Evolutionary conservation across 2,329 filamentous ascomycete species (phyloP), one percentile per base, ranked within the genome.

Genomic region (Hypomyces rosellus): DNA sequence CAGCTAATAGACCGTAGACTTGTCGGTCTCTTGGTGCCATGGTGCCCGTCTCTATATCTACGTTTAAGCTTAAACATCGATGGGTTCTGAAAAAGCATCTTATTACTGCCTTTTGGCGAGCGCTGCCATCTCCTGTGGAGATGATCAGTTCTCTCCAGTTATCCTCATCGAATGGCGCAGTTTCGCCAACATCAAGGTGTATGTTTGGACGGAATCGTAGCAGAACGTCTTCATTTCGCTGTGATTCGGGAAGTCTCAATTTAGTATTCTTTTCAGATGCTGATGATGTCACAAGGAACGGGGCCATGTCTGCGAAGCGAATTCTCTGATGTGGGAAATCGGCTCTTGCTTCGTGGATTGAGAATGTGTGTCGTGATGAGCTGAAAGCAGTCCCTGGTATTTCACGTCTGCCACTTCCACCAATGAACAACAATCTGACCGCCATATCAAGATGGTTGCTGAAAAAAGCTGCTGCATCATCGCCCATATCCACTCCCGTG

Each of bases 271-370:
- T 50, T 25, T 55, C 55, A n/a, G 55, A 57, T 2, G 55, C 54
- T 1, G 55, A 51, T 1, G 54, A 54, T 12, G 55, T 56, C 5
- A 57, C 52, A 3, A 57, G 30, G 36, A 54, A 54, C 8, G 55
- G 55, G 5, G 55, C 54, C 14, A 54, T 54, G 18, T 57, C 54
- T n/a, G 55, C 55, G 15, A 56, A 57, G 1, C 55, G 49, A 22
- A 56, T 56, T 13, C 50, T 41, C 38, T 57, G 55, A 4, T 51
- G 51, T 22, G 54, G 52, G 20, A 50, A 44, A 22, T 51, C 34
- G 1, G 51, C 49, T 5, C 52, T 50, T 14, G 53, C 41, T 14
- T 52, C 49, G 3, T 54, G 49, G 12, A 50, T 53, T n/a, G 51
- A 38, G 2, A 50, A 46, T 4, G 49, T 41, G 6, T 48, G 45